These are phyloP conservation scores for Thielaviopsis musarum DNA, from an alignment of 2,329 filamentous ascomycete genomes.

Conservation along the genomic window DNA sequence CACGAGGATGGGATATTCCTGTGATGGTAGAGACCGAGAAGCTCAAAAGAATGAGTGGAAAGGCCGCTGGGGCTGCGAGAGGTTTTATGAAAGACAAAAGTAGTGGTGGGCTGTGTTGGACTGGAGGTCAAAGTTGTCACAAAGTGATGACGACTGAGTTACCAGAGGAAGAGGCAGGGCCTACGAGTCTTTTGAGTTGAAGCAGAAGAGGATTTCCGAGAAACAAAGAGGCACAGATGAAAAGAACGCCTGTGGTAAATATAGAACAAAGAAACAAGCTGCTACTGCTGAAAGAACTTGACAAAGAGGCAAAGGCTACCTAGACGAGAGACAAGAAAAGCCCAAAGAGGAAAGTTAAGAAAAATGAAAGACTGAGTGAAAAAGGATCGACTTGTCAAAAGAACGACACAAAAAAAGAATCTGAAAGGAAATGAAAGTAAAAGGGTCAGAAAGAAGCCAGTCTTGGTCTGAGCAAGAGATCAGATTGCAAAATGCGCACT, in stretches of 20 bases:
- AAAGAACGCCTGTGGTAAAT: background rate
- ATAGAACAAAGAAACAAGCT: background rate
- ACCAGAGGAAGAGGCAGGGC: too few relatives aligned
- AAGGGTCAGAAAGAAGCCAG: background rate
- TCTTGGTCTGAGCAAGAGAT: constrained; percentile 3
- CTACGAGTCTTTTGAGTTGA: too few relatives aligned
- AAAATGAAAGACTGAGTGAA: background rate
- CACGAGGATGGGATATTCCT: too few relatives aligned
- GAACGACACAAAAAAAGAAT: background rate
- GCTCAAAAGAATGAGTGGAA: too few relatives aligned
- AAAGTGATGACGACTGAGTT: too few relatives aligned
- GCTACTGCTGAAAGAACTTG: background rate
- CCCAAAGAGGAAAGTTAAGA: background rate
- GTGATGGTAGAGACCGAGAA: too few relatives aligned
- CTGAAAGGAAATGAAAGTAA: background rate
- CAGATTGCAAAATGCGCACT: constrained; percentile 2
- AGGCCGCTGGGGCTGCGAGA: too few relatives aligned
- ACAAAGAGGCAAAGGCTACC: background rate
- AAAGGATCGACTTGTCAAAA: constrained; percentile 5
- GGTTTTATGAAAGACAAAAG: background rate
- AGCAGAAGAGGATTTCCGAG: too few relatives aligned
- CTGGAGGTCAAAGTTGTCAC: too few relatives aligned
- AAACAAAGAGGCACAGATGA: background rate
- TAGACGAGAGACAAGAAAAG: background rate
- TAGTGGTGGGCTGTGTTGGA: too few relatives aligned